Percentiles rank a stretch among this genome's conserved stretches.
Evolutionary conservation across 1,284 basidiomycete genomes (phyloP).

Genomic region (Ganoderma lingzhi): DNA sequence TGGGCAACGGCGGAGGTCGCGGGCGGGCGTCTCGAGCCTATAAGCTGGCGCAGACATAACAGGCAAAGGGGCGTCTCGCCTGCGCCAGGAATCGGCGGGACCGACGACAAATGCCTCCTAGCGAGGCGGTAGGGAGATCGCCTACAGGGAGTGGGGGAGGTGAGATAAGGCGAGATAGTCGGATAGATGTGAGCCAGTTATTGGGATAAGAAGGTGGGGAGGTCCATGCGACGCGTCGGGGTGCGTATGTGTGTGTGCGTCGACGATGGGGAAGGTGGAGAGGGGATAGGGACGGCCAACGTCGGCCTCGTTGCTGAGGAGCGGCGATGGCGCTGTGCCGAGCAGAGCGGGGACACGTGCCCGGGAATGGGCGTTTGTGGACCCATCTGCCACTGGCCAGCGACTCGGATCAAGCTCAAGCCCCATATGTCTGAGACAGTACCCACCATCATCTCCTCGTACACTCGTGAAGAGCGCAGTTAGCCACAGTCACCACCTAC

Average conservation of each 20-base stretch:
- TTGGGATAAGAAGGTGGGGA: neutral
- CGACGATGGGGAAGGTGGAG: conserved; percentile 20
- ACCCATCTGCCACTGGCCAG: conserved; percentile 13
- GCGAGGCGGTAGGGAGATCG: conserved; percentile 26
- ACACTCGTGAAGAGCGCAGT: neutral
- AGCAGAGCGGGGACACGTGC: conserved; percentile 26
- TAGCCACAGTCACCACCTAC: neutral
- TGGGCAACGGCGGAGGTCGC: conserved; percentile 68
- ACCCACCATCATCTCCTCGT: conserved; percentile 10
- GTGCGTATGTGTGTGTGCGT: conserved; percentile 17
- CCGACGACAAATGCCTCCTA: conserved; percentile 28
- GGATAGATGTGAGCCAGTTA: conserved; percentile 23
- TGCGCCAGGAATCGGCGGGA: conserved; percentile 10
- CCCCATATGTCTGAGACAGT: neutral
- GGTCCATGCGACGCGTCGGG: conserved; percentile 17
- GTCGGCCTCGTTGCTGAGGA: conserved; percentile 22
- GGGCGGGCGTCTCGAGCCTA: conserved; percentile 70
- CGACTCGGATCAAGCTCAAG: neutral
- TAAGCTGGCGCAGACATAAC: conserved; percentile 68
- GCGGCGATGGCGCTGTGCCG: conserved; percentile 30
- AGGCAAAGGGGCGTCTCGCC: conserved; percentile 19
- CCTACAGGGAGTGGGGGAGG: conserved; percentile 24
- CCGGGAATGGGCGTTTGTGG: conserved; percentile 11
- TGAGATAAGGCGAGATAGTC: conserved; percentile 29
- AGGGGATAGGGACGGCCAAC: conserved; percentile 8